phyloP scores from a whole-genome alignment of 2,329 filamentous ascomycete genomes.

The Penicillium rolfsii region DNA sequence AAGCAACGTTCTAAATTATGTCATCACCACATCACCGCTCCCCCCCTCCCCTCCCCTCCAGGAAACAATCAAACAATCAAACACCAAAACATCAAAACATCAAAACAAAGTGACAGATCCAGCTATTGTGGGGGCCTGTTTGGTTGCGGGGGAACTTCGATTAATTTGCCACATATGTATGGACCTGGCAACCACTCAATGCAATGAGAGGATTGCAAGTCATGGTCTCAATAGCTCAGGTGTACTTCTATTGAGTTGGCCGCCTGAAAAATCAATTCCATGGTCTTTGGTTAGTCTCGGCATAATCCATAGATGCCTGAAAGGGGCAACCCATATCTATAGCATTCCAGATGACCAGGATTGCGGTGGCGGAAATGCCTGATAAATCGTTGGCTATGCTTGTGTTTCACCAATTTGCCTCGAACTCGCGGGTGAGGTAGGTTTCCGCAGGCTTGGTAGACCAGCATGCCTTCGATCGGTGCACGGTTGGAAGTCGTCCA shows the following conservation, averaged over 20 bases:
- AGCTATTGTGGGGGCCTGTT: background rate
- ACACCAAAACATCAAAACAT: background rate
- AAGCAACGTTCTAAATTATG: constrained; percentile 10
- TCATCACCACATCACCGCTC: constrained; percentile 1
- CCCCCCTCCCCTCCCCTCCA: background rate
- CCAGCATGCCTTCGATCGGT: background rate
- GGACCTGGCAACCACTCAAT: background rate
- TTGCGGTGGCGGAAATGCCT: background rate
- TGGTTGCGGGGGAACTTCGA: background rate
- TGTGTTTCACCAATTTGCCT: background rate
- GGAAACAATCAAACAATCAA: background rate
- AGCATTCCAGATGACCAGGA: constrained; percentile 19
- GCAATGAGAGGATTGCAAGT: background rate
- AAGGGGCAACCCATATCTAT: constrained; percentile 14
- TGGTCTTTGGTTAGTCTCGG: background rate
- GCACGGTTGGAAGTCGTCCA: background rate
- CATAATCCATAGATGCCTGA: constrained; percentile 13
- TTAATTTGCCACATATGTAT: background rate
- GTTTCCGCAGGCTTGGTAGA: background rate
- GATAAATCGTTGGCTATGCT: constrained; percentile 10
- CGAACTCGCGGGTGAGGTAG: background rate
- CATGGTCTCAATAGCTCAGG: background rate
- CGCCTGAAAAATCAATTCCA: background rate
- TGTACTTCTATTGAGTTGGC: background rate
- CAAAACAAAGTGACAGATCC: constrained; percentile 9